Base-by-base conservation (phyloP, 2,329 filamentous ascomycete species). In the Keithomyces neogunnii region DNA sequence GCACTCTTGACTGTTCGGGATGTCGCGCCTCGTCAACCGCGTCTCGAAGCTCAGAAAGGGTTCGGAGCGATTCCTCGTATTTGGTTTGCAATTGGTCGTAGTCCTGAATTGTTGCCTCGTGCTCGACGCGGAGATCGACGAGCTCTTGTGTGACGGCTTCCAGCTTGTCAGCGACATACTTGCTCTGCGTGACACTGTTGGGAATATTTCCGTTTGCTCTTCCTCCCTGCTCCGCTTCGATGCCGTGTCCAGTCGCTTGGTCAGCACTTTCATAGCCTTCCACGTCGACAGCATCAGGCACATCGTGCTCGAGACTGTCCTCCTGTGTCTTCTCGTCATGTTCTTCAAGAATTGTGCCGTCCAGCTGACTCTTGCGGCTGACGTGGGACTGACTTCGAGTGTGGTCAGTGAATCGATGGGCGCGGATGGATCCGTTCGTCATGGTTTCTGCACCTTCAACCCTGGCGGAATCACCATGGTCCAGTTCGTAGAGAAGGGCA, bases 121-220 rank as follows among this genome's bases (percentile, higher is more conserved):
- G 93, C 68, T 96, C 90, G 40, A 95, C 85, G 13, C 88, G 86
- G 48, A 99, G 80, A 60, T 93, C 89, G 52, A 96, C 81, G 2
- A 99, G 83, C 69, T 99, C 93, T 65, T 95, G 89, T 0, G 87
- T 93, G 40, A 97, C 86, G 39, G 78, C 85, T 62, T 97, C 92
- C 11, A 97, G 80, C 71, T 97, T 96, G 65, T 97, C 92, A 5
- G 88, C 86, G 49, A 96, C 88, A 60, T 90, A 90, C 57, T 85
- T 87, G 44, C 83, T 85, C 66, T 96, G 91, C 0, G 88, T 87
- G 11, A 88, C 84, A 63, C 82, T 93, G 55, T 81, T 79, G 10
- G 80, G 73, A 1, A 76, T 65, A n/a, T 31, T 33, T 10, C 43
- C 47, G 8, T 49, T 52, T 11, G 68, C 66, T 36, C 74, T 72